Evolutionary conservation across 225 moss, liverwort and hornwort genomes (phyloP), one percentile per base, ranked within the genome.

Genomic region (Takakia lepidozioides): DNA sequence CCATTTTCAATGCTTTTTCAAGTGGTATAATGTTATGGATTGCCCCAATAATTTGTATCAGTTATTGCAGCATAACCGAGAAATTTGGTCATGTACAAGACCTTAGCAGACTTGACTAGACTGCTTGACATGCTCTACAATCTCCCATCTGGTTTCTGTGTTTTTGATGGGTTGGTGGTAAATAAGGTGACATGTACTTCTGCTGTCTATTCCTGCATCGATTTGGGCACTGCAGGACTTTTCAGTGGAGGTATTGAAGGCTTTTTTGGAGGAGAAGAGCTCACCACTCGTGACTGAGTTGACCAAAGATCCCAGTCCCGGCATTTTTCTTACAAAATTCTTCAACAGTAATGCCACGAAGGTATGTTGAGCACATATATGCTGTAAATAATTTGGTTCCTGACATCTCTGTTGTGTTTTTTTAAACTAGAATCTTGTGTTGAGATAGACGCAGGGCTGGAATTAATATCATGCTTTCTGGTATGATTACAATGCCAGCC

Each of bases 191-290:
- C n/a, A n/a, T n/a, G n/a, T n/a, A n/a, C n/a, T n/a, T n/a, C n/a
- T n/a, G n/a, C n/a, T n/a, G n/a, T n/a, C n/a, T n/a, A n/a, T n/a
- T n/a, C n/a, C n/a, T n/a, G n/a, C n/a, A n/a, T n/a, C n/a, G n/a
- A n/a, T n/a, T n/a, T n/a, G n/a, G n/a, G n/a, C n/a, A n/a, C 47
- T 53, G 53, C 85, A 90, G 91, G 91, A 85, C 37, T 78, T 98
- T 15, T 54, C 84, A 15, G 64, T 67, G 55, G 73, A 67, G 52
- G 87, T 62, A 15, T 70, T 98, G 65, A 70, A 66, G 25, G 54
- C 43, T 1, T 85, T 83, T 32, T 48, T 98, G 3, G 74, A 85
- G 22, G 82, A 62, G 57, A 77, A 81, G 52, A 85, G 91, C 61
- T 27, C 78, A 23, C 85, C 75, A 5, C 74, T 80, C 57, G 69